A percentile compares a stretch with the other conserved stretches of the same genome.
phyloP scores from a whole-genome alignment of 345 rosid species.

The Balakata baccata region DNA sequence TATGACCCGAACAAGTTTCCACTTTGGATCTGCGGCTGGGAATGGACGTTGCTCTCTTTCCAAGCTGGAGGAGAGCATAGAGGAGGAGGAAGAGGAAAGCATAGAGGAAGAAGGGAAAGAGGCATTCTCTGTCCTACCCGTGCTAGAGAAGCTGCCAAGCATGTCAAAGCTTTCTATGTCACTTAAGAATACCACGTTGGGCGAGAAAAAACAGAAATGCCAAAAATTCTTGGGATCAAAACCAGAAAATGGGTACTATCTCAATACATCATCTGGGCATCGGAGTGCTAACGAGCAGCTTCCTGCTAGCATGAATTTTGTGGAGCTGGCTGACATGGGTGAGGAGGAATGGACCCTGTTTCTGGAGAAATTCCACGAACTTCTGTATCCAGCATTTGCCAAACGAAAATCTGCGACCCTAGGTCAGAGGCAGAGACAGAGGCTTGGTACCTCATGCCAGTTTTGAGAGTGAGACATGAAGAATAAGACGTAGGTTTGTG shows the following conservation, averaged over 20 bases:
- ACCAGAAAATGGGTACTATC: constrained; percentile 48
- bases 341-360: constrained; percentile 82
- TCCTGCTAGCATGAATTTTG: constrained; percentile 69
- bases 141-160: constrained; percentile 40
- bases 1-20: constrained; percentile 39
- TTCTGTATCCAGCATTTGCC: constrained; percentile 64
- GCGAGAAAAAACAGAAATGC: constrained; percentile 45
- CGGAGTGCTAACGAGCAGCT: constrained; percentile 90
- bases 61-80: constrained; percentile 75
- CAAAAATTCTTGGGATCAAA: constrained; percentile 42
- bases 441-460: constrained; percentile 99
- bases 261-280: constrained; percentile 66
- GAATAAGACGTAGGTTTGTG: constrained; percentile 24
- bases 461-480: constrained; percentile 51
- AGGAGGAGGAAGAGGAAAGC: constrained; percentile 65
- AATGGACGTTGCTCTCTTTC: constrained; percentile 56
- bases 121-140: constrained; percentile 25
- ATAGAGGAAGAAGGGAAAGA: constrained; percentile 48
- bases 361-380: constrained; percentile 68
- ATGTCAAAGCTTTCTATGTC: constrained; percentile 74
- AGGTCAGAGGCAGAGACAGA: constrained; percentile 82
- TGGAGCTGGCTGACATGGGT: constrained; percentile 76
- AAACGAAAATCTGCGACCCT: constrained; percentile 59
- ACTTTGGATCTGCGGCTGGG: constrained; percentile 45
- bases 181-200: constrained; percentile 53